Conservation (phyloP, 805 yeast species). For the Monosporozyma servazzii region DNA sequence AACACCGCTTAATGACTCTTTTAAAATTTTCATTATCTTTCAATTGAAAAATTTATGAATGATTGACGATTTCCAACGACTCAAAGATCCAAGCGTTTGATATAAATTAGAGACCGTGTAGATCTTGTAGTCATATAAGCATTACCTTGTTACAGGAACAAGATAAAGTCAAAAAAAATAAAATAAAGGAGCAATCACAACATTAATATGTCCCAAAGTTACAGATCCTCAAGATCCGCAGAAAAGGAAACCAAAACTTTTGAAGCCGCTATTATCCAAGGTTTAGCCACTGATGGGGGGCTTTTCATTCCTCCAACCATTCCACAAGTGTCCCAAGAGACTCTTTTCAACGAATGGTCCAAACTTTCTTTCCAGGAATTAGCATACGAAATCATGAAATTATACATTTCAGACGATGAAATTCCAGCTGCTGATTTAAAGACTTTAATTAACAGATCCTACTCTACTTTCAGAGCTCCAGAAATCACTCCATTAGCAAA, state of each 20-base stretch:
- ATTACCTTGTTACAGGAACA: too few species aligned
- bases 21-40: too few species aligned
- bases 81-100: too few species aligned
- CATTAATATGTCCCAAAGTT: slow-evolving; percentile 41
- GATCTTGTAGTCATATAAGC: too few species aligned
- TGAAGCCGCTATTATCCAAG: slow-evolving; percentile 78
- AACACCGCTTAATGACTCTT: too few species aligned
- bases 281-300: slow-evolving; percentile 96
- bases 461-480: slow-evolving; percentile 79
- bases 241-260: slow-evolving; percentile 47
- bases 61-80: too few species aligned
- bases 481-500: slow-evolving; percentile 79
- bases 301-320: slow-evolving; percentile 79
- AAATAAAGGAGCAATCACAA: not conserved
- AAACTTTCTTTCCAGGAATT: slow-evolving; percentile 72
- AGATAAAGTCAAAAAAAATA: not conserved
- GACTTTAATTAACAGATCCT: slow-evolving; percentile 56
- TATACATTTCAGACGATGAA: slow-evolving; percentile 65
- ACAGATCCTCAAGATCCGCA: slow-evolving; percentile 73
- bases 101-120: too few species aligned
- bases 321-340: slow-evolving; percentile 51
- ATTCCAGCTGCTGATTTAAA: slow-evolving; percentile 63
- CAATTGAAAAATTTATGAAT: too few species aligned
- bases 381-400: slow-evolving; percentile 77
- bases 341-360: slow-evolving; percentile 58